These are phyloP conservation scores for Lagenidium giganteum DNA, from an alignment of 352 stramenopile genomes.

Conservation along the genomic window DNA sequence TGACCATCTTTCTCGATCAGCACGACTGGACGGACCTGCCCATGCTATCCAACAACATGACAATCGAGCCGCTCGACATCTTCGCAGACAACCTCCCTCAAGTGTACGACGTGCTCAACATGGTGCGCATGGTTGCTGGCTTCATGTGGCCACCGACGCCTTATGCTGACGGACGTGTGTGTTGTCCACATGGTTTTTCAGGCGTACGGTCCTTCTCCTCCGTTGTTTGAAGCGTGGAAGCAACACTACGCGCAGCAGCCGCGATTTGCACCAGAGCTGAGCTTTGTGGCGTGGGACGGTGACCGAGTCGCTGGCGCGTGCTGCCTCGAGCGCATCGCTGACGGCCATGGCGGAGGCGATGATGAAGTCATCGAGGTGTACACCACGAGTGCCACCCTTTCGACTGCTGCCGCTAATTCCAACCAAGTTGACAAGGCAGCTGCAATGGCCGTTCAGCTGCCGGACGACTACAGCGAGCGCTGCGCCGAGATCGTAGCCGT, in stretches of 20 bases:
- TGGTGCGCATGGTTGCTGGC: too few species aligned
- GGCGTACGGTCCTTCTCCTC: constrained; percentile 4
- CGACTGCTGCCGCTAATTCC: too few species aligned
- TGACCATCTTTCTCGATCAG: neutral
- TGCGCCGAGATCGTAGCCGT: neutral
- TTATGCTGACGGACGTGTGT: too few species aligned
- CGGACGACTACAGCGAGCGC: neutral
- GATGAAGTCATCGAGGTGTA: neutral
- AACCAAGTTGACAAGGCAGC: too few species aligned
- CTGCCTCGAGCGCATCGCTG: constrained; percentile 2
- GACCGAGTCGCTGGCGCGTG: neutral
- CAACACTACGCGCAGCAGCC: constrained; percentile 12
- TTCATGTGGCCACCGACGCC: too few species aligned
- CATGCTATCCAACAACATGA: constrained; percentile 1
- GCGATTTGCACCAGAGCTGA: constrained; percentile 12
- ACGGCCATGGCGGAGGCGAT: constrained; percentile 6
- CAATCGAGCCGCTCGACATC: neutral
- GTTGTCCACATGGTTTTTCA: too few species aligned
- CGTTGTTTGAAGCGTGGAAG: constrained; percentile 12
- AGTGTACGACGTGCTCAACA: constrained; percentile 9
- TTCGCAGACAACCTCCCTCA: neutral
- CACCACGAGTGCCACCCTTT: neutral
- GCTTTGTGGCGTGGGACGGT: constrained; percentile 8
- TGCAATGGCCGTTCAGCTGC: too few species aligned
- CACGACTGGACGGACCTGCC: neutral